Evolutionary conservation across 176 grass and related monocot species (phyloP).

Genomic region (Avena insularis): DNA sequence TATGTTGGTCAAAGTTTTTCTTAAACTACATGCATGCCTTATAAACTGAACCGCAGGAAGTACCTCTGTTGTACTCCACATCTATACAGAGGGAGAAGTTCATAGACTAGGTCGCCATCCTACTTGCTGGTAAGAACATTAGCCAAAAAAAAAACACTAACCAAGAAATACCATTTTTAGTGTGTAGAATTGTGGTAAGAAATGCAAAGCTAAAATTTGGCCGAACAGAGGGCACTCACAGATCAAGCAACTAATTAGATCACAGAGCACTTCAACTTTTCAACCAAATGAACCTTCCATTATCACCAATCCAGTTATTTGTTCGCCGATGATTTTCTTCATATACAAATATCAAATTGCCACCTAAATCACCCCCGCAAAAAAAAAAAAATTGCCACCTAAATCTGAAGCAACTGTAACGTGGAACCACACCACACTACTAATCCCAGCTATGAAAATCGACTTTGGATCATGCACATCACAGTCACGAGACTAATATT

Average conservation of each 20-base stretch:
- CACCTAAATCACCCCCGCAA: not conserved
- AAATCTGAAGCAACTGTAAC: not conserved
- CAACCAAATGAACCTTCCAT: not conserved
- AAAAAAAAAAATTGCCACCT: not conserved
- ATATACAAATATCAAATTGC: not conserved
- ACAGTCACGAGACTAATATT: not conserved
- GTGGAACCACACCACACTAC: not conserved
- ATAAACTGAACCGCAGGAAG: too few species aligned
- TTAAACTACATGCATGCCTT: too few species aligned
- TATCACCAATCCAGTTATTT: not conserved
- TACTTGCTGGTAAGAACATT: not conserved
- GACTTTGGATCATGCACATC: not conserved
- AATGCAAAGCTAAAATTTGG: not conserved
- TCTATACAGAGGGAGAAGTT: not conserved
- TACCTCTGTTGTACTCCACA: too few species aligned
- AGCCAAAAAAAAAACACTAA: not conserved
- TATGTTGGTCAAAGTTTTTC: too few species aligned
- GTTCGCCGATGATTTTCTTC: not conserved
- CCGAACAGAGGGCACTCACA: not conserved
- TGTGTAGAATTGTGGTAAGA: not conserved
- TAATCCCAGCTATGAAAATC: not conserved
- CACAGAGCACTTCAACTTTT: not conserved
- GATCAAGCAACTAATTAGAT: not conserved
- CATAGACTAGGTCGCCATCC: not conserved
- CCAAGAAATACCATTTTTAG: not conserved